phyloP scores from a whole-genome alignment of 257 asterid genomes.

The Nicotiana undulata region DNA sequence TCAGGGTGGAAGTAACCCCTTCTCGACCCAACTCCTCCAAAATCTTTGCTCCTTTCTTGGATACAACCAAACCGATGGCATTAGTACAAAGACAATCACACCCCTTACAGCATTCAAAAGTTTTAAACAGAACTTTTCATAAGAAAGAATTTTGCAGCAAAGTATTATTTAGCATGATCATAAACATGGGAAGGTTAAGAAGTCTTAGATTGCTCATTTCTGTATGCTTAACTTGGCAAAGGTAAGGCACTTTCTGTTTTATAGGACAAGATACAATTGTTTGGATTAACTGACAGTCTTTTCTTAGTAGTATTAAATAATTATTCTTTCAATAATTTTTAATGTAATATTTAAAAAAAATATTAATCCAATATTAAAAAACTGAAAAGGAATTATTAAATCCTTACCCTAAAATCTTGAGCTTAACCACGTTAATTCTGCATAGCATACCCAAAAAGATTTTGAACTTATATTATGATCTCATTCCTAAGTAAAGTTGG shows the following conservation, averaged over 20 bases:
- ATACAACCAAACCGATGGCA: not conserved
- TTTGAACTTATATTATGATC: not conserved
- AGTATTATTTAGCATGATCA: not conserved
- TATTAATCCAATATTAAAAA: not conserved
- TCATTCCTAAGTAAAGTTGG: not conserved
- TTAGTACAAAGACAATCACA: not conserved
- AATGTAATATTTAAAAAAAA: not conserved
- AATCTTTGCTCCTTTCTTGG: not conserved
- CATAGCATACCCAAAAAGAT: not conserved
- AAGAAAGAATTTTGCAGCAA: not conserved
- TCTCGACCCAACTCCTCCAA: not conserved
- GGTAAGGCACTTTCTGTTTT: not conserved
- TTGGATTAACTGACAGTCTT: not conserved
- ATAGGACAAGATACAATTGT: not conserved
- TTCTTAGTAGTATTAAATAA: not conserved
- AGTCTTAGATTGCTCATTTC: not conserved
- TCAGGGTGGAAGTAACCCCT: not conserved
- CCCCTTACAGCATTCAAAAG: not conserved
- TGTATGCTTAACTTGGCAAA: not conserved
- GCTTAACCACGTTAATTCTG: not conserved
- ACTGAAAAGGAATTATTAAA: not conserved
- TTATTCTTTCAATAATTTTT: not conserved
- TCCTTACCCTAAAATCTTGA: not conserved
- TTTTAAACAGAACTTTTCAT: not conserved
- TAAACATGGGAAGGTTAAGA: not conserved